Base-by-base conservation (phyloP, 331 rosid genomes). In the Saraca asoca region DNA sequence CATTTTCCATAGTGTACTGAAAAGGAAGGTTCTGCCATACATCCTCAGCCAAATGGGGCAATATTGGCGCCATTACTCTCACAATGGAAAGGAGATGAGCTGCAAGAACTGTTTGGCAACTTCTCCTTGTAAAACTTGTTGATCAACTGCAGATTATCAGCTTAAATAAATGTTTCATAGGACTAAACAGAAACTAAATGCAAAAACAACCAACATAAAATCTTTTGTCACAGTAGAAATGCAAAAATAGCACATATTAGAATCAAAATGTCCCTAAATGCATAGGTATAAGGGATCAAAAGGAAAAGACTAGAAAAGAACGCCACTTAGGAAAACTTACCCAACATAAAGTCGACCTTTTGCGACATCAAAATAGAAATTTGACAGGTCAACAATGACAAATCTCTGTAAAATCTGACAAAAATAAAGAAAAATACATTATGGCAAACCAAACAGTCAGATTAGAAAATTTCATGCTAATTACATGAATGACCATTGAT, bases 31-130 rank as follows among this genome's bases (percentile, higher is more conserved):
- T 94, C 79, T 88, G 99, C 97, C 99, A 94, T 51, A 81, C 95
- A 78, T 94, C 99, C 81, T 94, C 97, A 18, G 99, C 95, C 83
- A 94, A 88, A 85, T 94, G 99, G 75, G 99, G 99, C 75, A 94
- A 79, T 81, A 94, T 88, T 3, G 99, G 99, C 69, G 97, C 96
- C 62, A 94, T 66, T 49, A 86, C 82, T 81, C 87, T 82, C 46
- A 80, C 83, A 52, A 88, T 86, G 73, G 95, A 86, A 53, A 90
- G 87, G 16, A 94, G 83, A 80, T 88, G 95, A 52, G 82, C 95
- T 29, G 88, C 88, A 46, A 94, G 97, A 81, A 94, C 97, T 72
- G 96, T 94, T 82, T 94, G 97, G 71, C 97, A 94, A 69, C 90
- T 94, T 81, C 85, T 90, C 80, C 99, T 83, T 1, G 99, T 94